Base-by-base conservation (phyloP, 331 rosid species). In the Malus hybrid region DNA sequence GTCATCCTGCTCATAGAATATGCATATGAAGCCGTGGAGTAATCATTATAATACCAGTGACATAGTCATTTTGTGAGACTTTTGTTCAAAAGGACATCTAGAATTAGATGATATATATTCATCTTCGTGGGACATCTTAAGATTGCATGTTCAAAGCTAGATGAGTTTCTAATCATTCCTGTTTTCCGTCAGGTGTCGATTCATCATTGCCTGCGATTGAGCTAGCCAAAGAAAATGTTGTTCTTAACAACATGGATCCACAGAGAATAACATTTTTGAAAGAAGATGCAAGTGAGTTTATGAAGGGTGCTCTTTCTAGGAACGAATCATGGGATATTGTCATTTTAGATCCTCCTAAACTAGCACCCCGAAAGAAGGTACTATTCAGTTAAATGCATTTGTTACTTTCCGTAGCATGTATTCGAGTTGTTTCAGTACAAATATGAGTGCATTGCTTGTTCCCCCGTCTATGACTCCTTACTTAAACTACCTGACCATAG, bases 311-410 rank as follows among this genome's bases (percentile, higher is more conserved):
- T 81, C 86, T 90, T 76, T 79, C 84, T 33, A 85, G 88, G 79
- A 84, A 87, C 83, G 95, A 88, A 71, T 83, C 87, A 10, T 94
- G 97, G 97, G 97, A 94, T 65, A 78, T 94, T 66, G 85, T 94
- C 87, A 80, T 90, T 79, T 67, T 94, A 66, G 97, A 92, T 85
- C 99, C 99, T 79, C 99, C 97, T 56, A 91, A 94, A 88, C 82
- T 91, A 67, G 97, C 99, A 3, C 99, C 99, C 67, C 73, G 90
- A 19, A 92, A 82, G 81, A 90, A 87, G 96, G 98, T 90, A 78
- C 54, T 28, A 32, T 22, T 27, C 44, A 46, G 12, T 31, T 31
- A 19, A 10, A 62, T 39, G 44, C 12, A 39, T 39, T 39, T 39
- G 44, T 39, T 39, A 39, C 44, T 39, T 39, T 64, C 10, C 57